These are phyloP conservation scores for Fraxinus velutina DNA, from an alignment of 305 asterid species.

Conservation along the genomic window DNA sequence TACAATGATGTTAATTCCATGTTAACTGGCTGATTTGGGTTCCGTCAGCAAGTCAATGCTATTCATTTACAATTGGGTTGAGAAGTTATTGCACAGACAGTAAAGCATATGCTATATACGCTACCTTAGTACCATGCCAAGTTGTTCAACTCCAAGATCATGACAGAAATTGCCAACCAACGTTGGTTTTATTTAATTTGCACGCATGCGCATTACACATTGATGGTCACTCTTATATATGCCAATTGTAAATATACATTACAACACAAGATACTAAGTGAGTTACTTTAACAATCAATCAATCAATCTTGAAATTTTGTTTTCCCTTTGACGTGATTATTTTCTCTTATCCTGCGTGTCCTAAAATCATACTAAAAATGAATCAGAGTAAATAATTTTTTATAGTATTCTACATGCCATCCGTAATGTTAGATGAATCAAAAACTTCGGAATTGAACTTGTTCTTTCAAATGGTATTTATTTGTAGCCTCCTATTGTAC, in stretches of 20 bases:
- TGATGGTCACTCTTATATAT: neutral
- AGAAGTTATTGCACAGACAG: neutral
- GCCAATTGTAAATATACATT: neutral
- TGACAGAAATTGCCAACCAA: neutral
- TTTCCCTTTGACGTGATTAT: neutral
- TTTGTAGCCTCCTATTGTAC: neutral
- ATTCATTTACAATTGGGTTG: neutral
- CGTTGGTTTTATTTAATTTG: neutral
- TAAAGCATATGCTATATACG: neutral
- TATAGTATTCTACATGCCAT: neutral
- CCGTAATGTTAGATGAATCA: neutral
- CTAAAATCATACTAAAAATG: neutral
- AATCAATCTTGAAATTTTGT: neutral
- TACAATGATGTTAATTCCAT: neutral
- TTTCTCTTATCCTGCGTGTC: neutral
- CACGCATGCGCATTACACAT: neutral
- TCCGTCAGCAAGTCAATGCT: neutral
- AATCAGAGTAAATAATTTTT: neutral
- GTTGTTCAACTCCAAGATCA: neutral
- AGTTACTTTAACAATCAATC: neutral
- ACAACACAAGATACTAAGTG: neutral
- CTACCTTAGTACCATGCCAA: neutral
- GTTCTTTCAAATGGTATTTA: neutral
- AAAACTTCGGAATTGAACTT: neutral
- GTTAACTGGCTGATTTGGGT: neutral